Conservation (phyloP, 2,329 filamentous ascomycete genomes). For the Cladosporium sp. region DNA sequence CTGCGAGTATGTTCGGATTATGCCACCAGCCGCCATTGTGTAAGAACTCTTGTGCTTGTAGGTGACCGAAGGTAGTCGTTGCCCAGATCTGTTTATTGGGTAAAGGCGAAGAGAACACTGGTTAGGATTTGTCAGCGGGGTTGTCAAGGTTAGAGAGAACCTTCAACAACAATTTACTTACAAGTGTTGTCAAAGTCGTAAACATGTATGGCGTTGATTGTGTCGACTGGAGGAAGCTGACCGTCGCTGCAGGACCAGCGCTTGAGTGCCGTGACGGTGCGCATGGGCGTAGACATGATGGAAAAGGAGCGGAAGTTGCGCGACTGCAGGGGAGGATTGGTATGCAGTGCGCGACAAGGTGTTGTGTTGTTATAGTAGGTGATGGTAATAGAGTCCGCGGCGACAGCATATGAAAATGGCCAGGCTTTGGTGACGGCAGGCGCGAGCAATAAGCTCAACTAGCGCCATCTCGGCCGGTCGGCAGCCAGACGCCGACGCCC, state of each 20-base stretch:
- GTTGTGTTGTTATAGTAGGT: not conserved
- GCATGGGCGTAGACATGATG: constrained; percentile 10
- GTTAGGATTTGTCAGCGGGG: constrained; percentile 13
- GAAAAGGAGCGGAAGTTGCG: not conserved
- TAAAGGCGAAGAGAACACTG: constrained; percentile 85
- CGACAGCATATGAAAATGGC: constrained; percentile 12
- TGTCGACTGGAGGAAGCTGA: constrained; percentile 63
- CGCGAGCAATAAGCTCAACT: not conserved
- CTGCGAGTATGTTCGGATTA: constrained; percentile 75
- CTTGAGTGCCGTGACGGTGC: constrained; percentile 68
- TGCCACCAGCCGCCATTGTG: constrained; percentile 95
- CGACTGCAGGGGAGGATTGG: not conserved
- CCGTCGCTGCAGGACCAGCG: constrained; percentile 78
- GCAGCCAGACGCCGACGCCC: not conserved
- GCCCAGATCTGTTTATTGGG: constrained; percentile 89
- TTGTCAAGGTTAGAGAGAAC: not conserved
- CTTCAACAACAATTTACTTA: constrained; percentile 39
- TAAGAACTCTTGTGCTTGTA: constrained; percentile 72
- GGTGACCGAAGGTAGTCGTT: constrained; percentile 66
- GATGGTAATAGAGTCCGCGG: too few relatives aligned
- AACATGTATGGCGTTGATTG: constrained; percentile 77
- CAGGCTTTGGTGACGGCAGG: constrained; percentile 1
- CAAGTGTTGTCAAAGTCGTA: constrained; percentile 98
- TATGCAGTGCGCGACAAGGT: not conserved
- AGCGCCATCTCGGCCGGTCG: constrained; percentile 7